These are phyloP conservation scores for Bertia moriformis DNA, from an alignment of 2,329 filamentous ascomycete species.

Conservation along the genomic window DNA sequence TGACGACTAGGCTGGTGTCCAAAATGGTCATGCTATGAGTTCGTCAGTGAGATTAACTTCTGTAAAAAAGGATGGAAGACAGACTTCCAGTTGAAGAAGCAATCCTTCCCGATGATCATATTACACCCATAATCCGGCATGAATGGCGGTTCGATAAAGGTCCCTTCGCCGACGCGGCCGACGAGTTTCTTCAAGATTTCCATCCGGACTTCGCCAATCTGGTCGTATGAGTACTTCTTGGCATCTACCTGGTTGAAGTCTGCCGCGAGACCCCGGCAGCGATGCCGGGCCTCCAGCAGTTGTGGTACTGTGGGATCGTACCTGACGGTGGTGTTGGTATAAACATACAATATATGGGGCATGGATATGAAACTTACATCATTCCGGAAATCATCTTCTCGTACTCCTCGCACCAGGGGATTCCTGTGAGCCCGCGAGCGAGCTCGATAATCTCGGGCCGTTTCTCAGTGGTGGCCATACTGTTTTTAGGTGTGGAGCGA, in stretches of 20 bases:
- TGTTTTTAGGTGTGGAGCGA: no score
- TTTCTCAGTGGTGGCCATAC: conserved; percentile 18
- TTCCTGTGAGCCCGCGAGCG: conserved; percentile 19
- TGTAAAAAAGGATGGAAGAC: conserved; percentile 4
- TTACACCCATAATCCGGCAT: conserved; percentile 54
- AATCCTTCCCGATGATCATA: conserved; percentile 42
- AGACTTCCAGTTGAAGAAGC: conserved; percentile 46
- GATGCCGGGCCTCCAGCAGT: conserved; percentile 32
- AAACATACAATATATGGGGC: no score
- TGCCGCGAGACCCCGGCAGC: conserved; percentile 36
- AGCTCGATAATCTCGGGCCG: conserved; percentile 16
- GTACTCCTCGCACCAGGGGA: conserved; percentile 25
- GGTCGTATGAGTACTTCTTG: conserved; percentile 24
- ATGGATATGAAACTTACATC: no score
- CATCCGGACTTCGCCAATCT: conserved; percentile 22
- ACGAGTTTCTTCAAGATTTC: conserved; percentile 32
- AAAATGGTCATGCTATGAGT: conserved; percentile 39
- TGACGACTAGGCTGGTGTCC: conserved; percentile 57
- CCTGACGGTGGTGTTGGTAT: conserved; percentile 16
- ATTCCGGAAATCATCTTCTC: conserved; percentile 28
- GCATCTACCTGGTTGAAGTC: conserved; percentile 44
- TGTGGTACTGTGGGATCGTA: conserved; percentile 33
- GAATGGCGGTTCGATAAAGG: conserved; percentile 45
- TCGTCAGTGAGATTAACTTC: conserved; percentile 8
- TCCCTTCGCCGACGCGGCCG: conserved; percentile 30